phyloP scores from a whole-genome alignment of 2,329 filamentous ascomycete species.

The Pyricularia pennisetigena region DNA sequence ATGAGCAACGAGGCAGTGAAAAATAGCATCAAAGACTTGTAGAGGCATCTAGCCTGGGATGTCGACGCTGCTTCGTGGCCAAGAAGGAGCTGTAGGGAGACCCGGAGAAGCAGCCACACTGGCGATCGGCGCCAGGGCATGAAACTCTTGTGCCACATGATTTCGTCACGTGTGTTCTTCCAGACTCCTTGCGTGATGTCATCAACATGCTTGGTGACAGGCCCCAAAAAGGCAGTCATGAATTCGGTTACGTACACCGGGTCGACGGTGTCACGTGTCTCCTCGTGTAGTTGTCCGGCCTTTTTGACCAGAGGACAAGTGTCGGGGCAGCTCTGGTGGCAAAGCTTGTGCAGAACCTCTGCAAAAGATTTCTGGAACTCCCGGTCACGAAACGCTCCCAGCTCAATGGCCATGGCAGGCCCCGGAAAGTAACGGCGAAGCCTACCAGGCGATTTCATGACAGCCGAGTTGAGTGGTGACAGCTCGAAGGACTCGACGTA shows the following conservation, averaged over 20 bases:
- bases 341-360: background rate
- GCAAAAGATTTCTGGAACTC: background rate
- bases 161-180: background rate
- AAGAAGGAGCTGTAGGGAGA: background rate
- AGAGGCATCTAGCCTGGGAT: background rate
- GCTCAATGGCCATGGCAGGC: background rate
- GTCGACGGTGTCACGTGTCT: background rate
- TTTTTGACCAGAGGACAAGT: background rate
- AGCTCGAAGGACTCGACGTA: background rate
- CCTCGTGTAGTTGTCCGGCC: background rate
- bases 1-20: background rate
- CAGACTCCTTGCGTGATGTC: background rate
- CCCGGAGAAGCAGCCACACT: background rate
- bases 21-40: conserved; percentile 3
- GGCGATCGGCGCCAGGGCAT: conserved; percentile 1
- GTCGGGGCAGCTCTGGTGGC: background rate
- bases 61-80: background rate
- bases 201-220: background rate
- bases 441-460: background rate
- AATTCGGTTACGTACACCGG: background rate
- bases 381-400: background rate
- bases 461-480: background rate
- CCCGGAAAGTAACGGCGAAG: background rate
- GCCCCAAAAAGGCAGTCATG: background rate
- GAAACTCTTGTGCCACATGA: background rate